Conservation (phyloP, 129 eudicot species). For the Calendula officinalis region DNA sequence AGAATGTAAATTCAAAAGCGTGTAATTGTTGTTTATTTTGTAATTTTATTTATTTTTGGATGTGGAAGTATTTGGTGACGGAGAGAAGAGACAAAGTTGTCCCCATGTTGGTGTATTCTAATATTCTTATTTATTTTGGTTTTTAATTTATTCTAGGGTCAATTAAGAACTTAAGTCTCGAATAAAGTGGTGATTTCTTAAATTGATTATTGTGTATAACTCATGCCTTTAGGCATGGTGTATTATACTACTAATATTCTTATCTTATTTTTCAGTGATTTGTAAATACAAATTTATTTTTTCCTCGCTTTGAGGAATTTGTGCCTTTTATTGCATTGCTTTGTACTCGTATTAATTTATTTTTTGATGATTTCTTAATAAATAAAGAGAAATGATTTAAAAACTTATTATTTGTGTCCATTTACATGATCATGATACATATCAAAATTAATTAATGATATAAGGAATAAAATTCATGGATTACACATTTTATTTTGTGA, state of each 20-base stretch:
- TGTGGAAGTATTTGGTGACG: not conserved
- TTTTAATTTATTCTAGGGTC: not conserved
- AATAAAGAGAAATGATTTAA: not conserved
- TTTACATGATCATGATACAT: too few relatives aligned
- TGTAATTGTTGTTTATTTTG: not conserved
- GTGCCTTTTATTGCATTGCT: too few relatives aligned
- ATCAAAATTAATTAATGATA: too few relatives aligned
- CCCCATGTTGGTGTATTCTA: constrained; percentile 23
- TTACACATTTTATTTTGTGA: too few relatives aligned
- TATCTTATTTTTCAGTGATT: not conserved
- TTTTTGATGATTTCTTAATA: not conserved
- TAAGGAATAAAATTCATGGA: too few relatives aligned
- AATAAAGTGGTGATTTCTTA: not conserved
- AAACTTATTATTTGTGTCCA: too few relatives aligned
- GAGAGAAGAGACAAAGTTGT: constrained; percentile 29
- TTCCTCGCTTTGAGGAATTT: too few relatives aligned
- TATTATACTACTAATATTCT: not conserved
- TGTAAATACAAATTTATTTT: not conserved
- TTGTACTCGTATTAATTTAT: too few relatives aligned
- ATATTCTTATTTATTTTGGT: not conserved
- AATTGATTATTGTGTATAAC: too few relatives aligned
- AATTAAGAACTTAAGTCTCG: not conserved
- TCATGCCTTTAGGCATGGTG: too few relatives aligned
- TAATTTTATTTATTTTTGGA: not conserved
- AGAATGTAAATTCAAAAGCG: constrained; percentile 7